These are phyloP conservation scores for Verticillium zaregamsianum DNA, from an alignment of 2,329 filamentous ascomycete species.

Conservation along the genomic window DNA sequence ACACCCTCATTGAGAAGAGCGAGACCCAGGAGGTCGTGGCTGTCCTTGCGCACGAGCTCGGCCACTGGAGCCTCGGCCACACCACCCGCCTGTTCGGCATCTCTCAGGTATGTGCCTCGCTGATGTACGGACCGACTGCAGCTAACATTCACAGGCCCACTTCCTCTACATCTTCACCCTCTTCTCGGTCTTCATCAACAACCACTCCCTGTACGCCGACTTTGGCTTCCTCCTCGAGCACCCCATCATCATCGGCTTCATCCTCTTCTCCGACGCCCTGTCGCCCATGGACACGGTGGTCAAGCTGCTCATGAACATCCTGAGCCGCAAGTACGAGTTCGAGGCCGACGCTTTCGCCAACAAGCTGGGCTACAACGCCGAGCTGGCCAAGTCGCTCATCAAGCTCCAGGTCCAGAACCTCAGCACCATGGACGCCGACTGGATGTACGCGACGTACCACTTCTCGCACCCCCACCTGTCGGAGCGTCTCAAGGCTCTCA, in stretches of 20 bases:
- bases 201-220: constrained; percentile 80
- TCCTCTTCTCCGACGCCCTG: constrained; percentile 95
- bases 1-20: constrained; percentile 95
- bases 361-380: constrained; percentile 74
- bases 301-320: constrained; percentile 92
- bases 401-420: constrained; percentile 98
- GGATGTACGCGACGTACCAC: constrained; percentile 97
- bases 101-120: constrained; percentile 55
- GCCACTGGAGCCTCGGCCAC: constrained; percentile 95
- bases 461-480: constrained; percentile 96
- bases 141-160: constrained; percentile 58
- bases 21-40: constrained; percentile 89
- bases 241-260: constrained; percentile 95
- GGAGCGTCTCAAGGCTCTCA: constrained; percentile 85
- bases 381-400: constrained; percentile 84
- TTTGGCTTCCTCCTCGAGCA: constrained; percentile 83
- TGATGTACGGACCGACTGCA: constrained; percentile 2
- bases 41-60: constrained; percentile 90
- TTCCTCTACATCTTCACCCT: constrained; percentile 95
- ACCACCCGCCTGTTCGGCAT: constrained; percentile 89
- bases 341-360: constrained; percentile 90
- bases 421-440: constrained; percentile 97
- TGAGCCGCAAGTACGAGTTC: constrained; percentile 93
- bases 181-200: constrained; percentile 97
- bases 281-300: constrained; percentile 91